A percentile compares a stretch with the other conserved stretches of the same genome.
These are phyloP conservation scores for Paramyrothecium sp. DNA, from an alignment of 2,329 filamentous ascomycete species.

Conservation along the genomic window DNA sequence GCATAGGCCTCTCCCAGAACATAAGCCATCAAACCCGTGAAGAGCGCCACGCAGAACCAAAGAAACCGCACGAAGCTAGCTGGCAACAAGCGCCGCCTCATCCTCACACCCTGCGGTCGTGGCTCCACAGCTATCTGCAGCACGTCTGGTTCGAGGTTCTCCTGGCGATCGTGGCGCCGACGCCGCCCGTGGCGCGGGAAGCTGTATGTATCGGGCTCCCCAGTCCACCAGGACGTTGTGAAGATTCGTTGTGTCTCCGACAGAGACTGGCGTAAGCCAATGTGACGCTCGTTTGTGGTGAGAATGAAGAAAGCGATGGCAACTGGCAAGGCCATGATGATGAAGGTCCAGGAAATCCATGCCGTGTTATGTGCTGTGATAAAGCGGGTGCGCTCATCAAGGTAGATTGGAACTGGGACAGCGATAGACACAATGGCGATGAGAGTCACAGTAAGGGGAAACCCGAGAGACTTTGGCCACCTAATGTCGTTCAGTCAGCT, in stretches of 20 bases:
- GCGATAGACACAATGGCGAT: constrained; percentile 61
- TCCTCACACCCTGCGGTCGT: constrained; percentile 31
- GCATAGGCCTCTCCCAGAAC: constrained; percentile 68
- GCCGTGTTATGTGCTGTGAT: constrained; percentile 62
- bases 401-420: constrained; percentile 59
- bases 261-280: constrained; percentile 57
- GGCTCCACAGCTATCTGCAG: constrained; percentile 21
- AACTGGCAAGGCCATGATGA: constrained; percentile 69
- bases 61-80: constrained; percentile 67
- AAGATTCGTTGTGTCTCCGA: constrained; percentile 69
- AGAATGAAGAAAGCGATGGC: constrained; percentile 63
- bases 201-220: constrained; percentile 51
- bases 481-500: constrained; percentile 15
- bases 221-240: constrained; percentile 64
- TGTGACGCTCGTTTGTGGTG: constrained; percentile 61
- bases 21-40: constrained; percentile 63
- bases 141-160: constrained; percentile 33
- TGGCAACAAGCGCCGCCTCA: constrained; percentile 57
- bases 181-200: constrained; percentile 41
- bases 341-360: constrained; percentile 69
- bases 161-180: constrained; percentile 34
- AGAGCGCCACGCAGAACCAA: constrained; percentile 66
- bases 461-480: constrained; percentile 64
- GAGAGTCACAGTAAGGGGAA: constrained; percentile 60
- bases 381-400: constrained; percentile 49